Percentiles rank a stretch among this genome's conserved stretches.
Conservation (phyloP, 2,329 filamentous ascomycete species). For the Plenodomus tracheiphilus region DNA sequence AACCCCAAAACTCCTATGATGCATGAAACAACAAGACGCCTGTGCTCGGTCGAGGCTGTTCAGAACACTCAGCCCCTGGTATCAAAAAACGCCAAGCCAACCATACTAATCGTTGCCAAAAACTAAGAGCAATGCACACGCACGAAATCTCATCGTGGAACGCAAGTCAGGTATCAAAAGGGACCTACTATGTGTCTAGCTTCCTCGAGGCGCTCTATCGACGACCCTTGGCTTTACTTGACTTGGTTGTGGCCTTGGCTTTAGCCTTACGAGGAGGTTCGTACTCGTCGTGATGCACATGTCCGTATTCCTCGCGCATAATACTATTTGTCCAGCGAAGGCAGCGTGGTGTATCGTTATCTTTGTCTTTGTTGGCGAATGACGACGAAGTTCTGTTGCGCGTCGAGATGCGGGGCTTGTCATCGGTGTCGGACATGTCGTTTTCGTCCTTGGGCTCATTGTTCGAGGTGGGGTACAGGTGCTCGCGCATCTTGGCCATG, state of each 20-base stretch:
- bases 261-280: slow-evolving; percentile 55
- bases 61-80: no score
- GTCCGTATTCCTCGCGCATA: slow-evolving; percentile 60
- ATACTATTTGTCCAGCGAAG: slow-evolving; percentile 68
- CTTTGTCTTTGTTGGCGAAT: slow-evolving; percentile 56
- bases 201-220: slow-evolving; percentile 22
- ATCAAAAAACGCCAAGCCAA: no score
- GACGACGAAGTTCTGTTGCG: slow-evolving; percentile 60
- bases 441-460: slow-evolving; percentile 52
- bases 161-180: no score
- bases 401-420: slow-evolving; percentile 62
- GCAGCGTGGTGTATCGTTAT: slow-evolving; percentile 53
- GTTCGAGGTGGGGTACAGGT: slow-evolving; percentile 52
- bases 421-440: slow-evolving; percentile 51
- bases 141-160: no score
- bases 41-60: no score
- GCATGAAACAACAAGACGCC: neutral
- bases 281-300: slow-evolving; percentile 61
- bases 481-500: slow-evolving; percentile 79
- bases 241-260: slow-evolving; percentile 37
- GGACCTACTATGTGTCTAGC: no score
- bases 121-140: no score
- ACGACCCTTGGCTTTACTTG: slow-evolving; percentile 32
- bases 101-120: no score
- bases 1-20: neutral